phyloP scores from a whole-genome alignment of 768 basidiomycete species.

The Hygrocybe punicea region DNA sequence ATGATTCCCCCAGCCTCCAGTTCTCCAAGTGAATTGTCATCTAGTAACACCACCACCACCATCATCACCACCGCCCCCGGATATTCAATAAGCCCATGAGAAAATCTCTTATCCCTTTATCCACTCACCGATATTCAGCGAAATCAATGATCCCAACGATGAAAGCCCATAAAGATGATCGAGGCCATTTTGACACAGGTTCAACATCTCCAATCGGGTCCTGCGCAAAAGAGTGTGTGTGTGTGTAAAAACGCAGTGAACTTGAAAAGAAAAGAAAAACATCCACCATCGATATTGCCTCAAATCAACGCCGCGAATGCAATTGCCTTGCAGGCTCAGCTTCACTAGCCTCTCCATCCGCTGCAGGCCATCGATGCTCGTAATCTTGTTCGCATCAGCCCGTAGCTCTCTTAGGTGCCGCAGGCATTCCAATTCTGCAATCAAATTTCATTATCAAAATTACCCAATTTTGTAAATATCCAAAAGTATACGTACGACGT shows the following conservation, averaged over 20 bases:
- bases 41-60: slow-evolving; percentile 41
- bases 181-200: slow-evolving; percentile 75
- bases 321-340: slow-evolving; percentile 77
- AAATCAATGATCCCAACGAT: slow-evolving; percentile 58
- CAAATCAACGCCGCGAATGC: slow-evolving; percentile 60
- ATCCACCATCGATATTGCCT: slow-evolving; percentile 68
- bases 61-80: slow-evolving; percentile 6
- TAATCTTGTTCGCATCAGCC: slow-evolving; percentile 83
- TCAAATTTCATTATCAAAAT: slow-evolving; percentile 8
- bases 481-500: slow-evolving; percentile 56
- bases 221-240: slow-evolving; percentile 9
- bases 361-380: slow-evolving; percentile 69
- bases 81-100: slow-evolving; percentile 6
- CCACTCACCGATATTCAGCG: slow-evolving; percentile 85
- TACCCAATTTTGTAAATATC: slow-evolving; percentile 12
- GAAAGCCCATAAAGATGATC: slow-evolving; percentile 55
- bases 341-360: slow-evolving; percentile 78
- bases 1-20: slow-evolving; percentile 56
- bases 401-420: slow-evolving; percentile 83
- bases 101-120: no score
- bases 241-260: no score
- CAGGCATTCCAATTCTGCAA: slow-evolving; percentile 76
- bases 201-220: slow-evolving; percentile 75
- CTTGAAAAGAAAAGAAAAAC: slow-evolving; percentile 29
- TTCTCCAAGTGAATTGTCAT: slow-evolving; percentile 63